phyloP scores from a whole-genome alignment of 208 protist species.

The Leishmania turanica region DNA sequence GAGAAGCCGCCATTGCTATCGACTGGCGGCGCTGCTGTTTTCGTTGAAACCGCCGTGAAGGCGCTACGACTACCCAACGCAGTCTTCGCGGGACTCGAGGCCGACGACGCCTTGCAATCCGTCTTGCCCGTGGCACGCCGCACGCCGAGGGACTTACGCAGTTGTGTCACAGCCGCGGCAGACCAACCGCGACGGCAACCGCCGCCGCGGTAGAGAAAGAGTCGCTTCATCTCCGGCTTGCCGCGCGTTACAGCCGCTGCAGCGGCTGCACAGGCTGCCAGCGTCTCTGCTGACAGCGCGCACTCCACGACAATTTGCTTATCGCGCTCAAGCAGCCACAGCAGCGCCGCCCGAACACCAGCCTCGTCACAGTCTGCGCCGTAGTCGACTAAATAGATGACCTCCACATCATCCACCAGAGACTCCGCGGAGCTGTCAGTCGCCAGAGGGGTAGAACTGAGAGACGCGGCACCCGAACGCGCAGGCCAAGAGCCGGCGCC shows the following conservation, averaged over 20 bases:
- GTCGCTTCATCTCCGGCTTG: constrained; percentile 18
- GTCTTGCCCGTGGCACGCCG: constrained; percentile 7
- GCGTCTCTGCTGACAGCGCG: constrained; percentile 11
- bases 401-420: constrained; percentile 27
- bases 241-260: constrained; percentile 14
- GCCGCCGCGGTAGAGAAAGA: constrained; percentile 31
- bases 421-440: not conserved
- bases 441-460: not conserved
- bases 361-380: constrained; percentile 9
- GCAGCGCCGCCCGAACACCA: constrained; percentile 10
- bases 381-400: constrained; percentile 17
- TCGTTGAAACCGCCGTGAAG: not conserved
- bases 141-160: constrained; percentile 24
- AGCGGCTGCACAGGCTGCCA: constrained; percentile 26
- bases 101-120: not conserved
- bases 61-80: not conserved
- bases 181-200: constrained; percentile 28
- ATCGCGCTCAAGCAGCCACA: constrained; percentile 29
- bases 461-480: not conserved
- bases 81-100: not conserved
- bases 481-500: not conserved
- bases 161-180: constrained; percentile 20
- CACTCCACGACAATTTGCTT: constrained; percentile 36
- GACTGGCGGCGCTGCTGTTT: not conserved
- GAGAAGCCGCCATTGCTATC: constrained; percentile 20